Percentiles rank a stretch among this genome's conserved stretches.
phyloP scores from a whole-genome alignment of 2,329 filamentous ascomycete species.

The Talaromyces sp. region DNA sequence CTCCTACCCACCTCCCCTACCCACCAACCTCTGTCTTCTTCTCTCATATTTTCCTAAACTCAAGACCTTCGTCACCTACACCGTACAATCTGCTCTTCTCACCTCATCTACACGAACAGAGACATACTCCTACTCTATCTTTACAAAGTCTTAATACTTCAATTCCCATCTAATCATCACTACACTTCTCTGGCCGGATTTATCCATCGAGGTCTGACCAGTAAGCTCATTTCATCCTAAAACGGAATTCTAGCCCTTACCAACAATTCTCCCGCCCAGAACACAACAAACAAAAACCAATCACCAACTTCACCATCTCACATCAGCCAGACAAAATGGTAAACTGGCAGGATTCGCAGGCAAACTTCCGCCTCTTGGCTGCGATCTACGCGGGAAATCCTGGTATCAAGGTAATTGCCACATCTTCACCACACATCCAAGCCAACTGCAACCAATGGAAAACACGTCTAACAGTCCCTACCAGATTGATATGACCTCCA shows the following conservation, averaged over 20 bases:
- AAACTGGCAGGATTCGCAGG: slow-evolving; percentile 28
- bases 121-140: not conserved
- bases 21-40: not conserved
- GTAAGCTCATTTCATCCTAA: not conserved
- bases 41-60: not conserved
- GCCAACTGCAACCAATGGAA: not conserved
- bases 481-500: slow-evolving; percentile 45
- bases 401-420: slow-evolving; percentile 20
- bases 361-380: slow-evolving; percentile 27
- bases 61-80: not conserved
- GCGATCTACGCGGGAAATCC: slow-evolving; percentile 30
- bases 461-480: not conserved
- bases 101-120: not conserved
- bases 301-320: not conserved
- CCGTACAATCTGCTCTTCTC: not conserved
- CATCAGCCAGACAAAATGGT: slow-evolving; percentile 25
- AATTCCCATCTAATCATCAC: not conserved
- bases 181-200: not conserved
- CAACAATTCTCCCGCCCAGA: not conserved
- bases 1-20: not conserved
- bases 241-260: not conserved
- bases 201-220: not conserved
- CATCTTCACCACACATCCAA: not conserved
- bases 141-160: not conserved
- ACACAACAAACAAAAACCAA: not conserved